Evolutionary conservation across 2,329 filamentous ascomycete genomes (phyloP), one percentile per base, ranked within the genome.

Genomic region (Chaetoscypha palmicola): DNA sequence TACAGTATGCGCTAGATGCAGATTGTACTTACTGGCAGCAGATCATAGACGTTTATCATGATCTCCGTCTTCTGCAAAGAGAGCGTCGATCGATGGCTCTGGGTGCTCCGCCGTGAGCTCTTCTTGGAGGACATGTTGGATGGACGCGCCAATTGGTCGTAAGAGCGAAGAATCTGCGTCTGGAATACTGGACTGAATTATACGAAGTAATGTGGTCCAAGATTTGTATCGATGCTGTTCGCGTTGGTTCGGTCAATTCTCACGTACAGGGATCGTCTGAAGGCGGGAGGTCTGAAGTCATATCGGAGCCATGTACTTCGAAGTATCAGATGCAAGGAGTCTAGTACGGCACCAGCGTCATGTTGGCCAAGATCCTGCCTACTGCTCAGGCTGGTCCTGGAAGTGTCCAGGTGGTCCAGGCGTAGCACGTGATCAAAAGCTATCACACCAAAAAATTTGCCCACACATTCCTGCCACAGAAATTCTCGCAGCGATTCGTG

Each of bases 41-140:
- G 69, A 62, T 89, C 85, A 59, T 90, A 90, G 57, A 88, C 79
- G 59, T 89, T 80, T 59, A 90, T 88, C 37, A 76, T 67, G 49
- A 90, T 74, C 61, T 88, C 81, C 2, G 81, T 87, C 60, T 83
- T 83, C 53, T 81, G 78, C 16, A 85, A 66, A 12, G 82, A 84
- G 36, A 85, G 62, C 1, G 81, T 86, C 45, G 77, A 80, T 49
- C 81, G 69, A 59, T 86, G 83, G 35, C 46, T 59, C 2, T 39
- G 8, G 50, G 52, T n/a, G 50, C 45, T 40, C 49, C 30, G 58
- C 34, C 51, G 47, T 1, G 56, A 53, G 42, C 41, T 54, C 45
- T 59, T 59, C 38, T 58, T 58, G 16, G 56, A 51, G 35, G 58
- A 51, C 58, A 60, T 59, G 23, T 35, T 48, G 17, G 17, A 4